Evolutionary conservation across 169 alveolate genomes (phyloP), one percentile per base, ranked within the genome.

Genomic region (Ichthyophthirius multifiliis): DNA sequence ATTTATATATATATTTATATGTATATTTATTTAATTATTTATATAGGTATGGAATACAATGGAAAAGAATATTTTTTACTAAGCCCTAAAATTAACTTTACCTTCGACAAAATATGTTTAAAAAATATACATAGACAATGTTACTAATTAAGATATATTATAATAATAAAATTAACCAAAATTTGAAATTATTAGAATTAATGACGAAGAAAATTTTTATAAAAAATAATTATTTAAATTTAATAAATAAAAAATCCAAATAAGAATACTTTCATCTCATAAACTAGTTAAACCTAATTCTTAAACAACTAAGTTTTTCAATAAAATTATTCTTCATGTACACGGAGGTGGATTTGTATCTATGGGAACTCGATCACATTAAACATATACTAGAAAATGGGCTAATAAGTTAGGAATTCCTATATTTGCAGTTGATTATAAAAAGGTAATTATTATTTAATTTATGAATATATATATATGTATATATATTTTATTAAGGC

Each of bases 311-410:
- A 55, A 55, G 18, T 27, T 27, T 13, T 55, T 15, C 13, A 55
- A 55, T 27, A 39, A 55, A 27, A 27, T 55, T 1, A 55, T 55
- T 2, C 23, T 55, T 27, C 71, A 55, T 6, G 31, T 55, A 27
- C 71, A 55, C 13, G 98, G 98, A 45, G 98, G 98, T 9, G 98
- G 98, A 7, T 95, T 95, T 47, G 92, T 95, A 3, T 89, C 95
- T 5, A 92, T 89, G 95, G 83, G 94, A 13, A 87, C 96, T 27
- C 84, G 89, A 12, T 76, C 90, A 35, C 98, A 95, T 82, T 88
- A 93, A 85, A 74, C 82, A 43, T 93, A 92, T 55, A 89, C 96
- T 0, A 65, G 97, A 45, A 88, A 81, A 76, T 95, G 98, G 96
- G 95, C 93, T 0, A 91, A 90, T 23, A 73, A 74, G 27, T 73